Evolutionary conservation across 1,284 basidiomycete genomes (phyloP), one percentile per base, ranked within the genome.

Genomic region (Austroboletus niveus): DNA sequence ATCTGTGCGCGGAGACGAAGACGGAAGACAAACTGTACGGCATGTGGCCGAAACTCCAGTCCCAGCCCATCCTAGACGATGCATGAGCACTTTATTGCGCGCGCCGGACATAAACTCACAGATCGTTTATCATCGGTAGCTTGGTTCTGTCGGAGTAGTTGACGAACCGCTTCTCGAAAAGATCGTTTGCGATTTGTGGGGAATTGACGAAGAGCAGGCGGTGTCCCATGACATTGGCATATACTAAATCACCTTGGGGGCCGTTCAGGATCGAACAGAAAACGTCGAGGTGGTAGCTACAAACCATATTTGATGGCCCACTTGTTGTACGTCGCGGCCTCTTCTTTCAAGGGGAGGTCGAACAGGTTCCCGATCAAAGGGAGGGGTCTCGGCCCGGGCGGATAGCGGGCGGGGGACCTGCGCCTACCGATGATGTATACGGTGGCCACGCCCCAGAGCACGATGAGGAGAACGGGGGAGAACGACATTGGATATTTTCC

Each of bases 21-120:
- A 38, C 2, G 20, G 45, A 45, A 52, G 20, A 58, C 63, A 15
- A 39, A 72, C 72, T 77, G 38, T 80, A 80, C 5, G 67, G 73
- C 76, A 79, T 79, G 51, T 80, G 75, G 0, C 71, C 75, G 43
- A 81, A 75, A 43, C 74, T 75, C 70, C 75, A 80, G 20, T 76
- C 72, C 75, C 76, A 80, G 3, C 77, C 79, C 72, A 78, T 76
- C 34, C 77, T 79, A 45, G 29, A 42, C 3, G 12, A 32, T 8
- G 31, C 5, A 32, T 66, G 27, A 57, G 9, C 11, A 7, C 11
- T 15, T 2, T 10, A 38, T n/a, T n/a, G n/a, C 1, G 4, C 4
- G 8, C 2, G 30, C 39, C 39, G 46, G 42, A 41, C 55, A 52
- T 39, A 29, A 30, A 56, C 61, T 45, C 46, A 69, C 68, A 66